Conservation (phyloP, 352 stramenopile species). For the Globisporangium lucens region DNA sequence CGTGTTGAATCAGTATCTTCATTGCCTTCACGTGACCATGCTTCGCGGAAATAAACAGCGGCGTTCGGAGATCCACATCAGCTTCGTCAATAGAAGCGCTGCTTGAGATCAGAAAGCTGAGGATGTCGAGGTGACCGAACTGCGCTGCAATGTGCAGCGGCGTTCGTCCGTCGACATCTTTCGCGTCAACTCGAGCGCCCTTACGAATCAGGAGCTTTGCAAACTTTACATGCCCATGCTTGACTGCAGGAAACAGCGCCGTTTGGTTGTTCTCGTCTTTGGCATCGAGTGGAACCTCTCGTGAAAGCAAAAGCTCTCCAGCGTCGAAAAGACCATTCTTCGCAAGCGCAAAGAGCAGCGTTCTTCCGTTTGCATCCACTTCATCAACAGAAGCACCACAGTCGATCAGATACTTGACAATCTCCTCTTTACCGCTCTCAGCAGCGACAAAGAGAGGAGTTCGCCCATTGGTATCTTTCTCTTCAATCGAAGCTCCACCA, state of each 20-base stretch:
- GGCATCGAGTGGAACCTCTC: neutral
- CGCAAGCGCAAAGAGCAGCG: neutral
- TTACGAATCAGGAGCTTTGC: neutral
- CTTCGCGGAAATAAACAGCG: neutral
- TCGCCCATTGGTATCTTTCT: neutral
- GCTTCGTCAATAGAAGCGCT: neutral
- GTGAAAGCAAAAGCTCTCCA: neutral
- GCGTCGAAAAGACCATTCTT: neutral
- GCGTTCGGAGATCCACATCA: neutral
- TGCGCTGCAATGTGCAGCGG: conserved; percentile 2
- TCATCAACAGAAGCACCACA: neutral
- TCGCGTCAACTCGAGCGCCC: neutral
- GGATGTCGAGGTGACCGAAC: neutral
- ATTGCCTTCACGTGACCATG: neutral
- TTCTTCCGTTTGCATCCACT: neutral
- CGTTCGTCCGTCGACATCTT: neutral
- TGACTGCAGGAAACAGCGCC: neutral
- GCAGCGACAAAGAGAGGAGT: neutral
- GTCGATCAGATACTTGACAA: neutral
- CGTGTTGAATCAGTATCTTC: neutral
- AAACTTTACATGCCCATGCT: neutral
- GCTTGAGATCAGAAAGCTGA: neutral
- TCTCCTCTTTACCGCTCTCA: neutral
- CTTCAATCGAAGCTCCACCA: neutral
- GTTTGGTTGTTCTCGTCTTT: neutral